phyloP scores from a whole-genome alignment of 495 filamentous ascomycete genomes.

The Lophiostoma macrostomum region DNA sequence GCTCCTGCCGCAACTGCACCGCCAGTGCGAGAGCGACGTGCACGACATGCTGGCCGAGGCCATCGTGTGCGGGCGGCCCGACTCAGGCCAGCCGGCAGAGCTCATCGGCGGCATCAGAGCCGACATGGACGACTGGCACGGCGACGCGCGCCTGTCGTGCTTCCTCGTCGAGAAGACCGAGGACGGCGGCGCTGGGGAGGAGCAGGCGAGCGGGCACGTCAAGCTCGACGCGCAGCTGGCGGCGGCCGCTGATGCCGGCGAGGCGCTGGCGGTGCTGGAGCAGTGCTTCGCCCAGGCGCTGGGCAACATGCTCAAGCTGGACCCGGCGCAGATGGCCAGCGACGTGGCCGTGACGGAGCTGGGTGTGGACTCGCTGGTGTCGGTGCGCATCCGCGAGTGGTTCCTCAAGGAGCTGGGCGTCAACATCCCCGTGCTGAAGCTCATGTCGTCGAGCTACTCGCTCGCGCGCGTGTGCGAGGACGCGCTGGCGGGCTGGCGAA shows the following conservation, averaged over 20 bases:
- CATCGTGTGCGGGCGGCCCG: slow-evolving; percentile 2
- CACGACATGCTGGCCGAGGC: slow-evolving; percentile 7
- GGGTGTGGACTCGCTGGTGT: slow-evolving; percentile 3
- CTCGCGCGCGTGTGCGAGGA: background rate
- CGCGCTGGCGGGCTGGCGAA: background rate
- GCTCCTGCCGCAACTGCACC: too few species aligned
- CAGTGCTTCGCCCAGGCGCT: background rate
- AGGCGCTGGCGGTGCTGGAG: background rate
- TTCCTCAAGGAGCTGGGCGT: slow-evolving; percentile 3
- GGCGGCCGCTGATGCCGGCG: background rate
- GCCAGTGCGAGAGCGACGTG: slow-evolving; percentile 7
- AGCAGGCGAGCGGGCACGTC: background rate
- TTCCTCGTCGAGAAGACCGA: background rate
- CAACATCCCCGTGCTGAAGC: too few species aligned
- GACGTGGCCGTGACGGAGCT: background rate
- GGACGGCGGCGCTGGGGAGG: background rate
- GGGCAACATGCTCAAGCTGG: background rate
- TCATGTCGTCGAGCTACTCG: background rate
- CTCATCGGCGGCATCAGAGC: background rate
- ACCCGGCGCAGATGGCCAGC: background rate
- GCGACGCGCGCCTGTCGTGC: background rate
- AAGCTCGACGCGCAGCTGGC: background rate
- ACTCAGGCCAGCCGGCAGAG: background rate
- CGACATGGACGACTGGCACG: background rate
- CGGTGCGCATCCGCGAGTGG: background rate